These are phyloP conservation scores for Sphagnum fallax DNA, from an alignment of 228 moss, liverwort and hornwort species.

Conservation along the genomic window DNA sequence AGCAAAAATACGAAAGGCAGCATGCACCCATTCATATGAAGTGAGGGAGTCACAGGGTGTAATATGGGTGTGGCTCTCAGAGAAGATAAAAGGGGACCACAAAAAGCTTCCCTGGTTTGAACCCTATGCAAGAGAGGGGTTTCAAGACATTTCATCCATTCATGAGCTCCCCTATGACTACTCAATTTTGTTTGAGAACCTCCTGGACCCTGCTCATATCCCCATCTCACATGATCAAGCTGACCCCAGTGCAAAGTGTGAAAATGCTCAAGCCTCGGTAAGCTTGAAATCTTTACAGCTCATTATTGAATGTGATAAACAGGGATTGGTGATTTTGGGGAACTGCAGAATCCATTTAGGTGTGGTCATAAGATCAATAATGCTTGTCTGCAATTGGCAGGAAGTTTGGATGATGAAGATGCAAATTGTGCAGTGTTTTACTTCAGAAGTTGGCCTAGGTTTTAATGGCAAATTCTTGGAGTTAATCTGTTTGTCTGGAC, in stretches of 20 bases:
- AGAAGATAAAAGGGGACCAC: slow-evolving; percentile 18
- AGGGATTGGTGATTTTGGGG: no score
- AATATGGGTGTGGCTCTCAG: slow-evolving; percentile 49
- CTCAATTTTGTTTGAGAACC: slow-evolving; percentile 32
- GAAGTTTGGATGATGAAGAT: no score
- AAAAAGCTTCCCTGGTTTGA: slow-evolving; percentile 33
- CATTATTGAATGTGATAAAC: no score
- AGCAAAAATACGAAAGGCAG: slow-evolving; percentile 29
- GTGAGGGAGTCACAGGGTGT: slow-evolving; percentile 37
- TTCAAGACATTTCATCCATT: slow-evolving; percentile 4
- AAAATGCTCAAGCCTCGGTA: slow-evolving; percentile 22
- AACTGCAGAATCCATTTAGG: no score
- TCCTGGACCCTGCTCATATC: slow-evolving; percentile 39
- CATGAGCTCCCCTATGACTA: slow-evolving; percentile 44
- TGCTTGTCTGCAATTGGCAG: no score
- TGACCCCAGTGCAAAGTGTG: slow-evolving; percentile 18
- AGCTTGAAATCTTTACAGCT: no score
- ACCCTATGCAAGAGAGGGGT: slow-evolving; percentile 15
- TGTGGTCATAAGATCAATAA: no score
- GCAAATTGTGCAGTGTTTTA: no score
- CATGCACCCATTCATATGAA: slow-evolving; percentile 35
- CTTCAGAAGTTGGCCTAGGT: no score
- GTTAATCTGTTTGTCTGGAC: no score
- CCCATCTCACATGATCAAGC: slow-evolving; percentile 42
- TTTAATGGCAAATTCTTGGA: no score